Evolutionary conservation across 805 yeast genomes (phyloP), one percentile per base, ranked within the genome.

Genomic region (Maudiozyma turicensis): DNA sequence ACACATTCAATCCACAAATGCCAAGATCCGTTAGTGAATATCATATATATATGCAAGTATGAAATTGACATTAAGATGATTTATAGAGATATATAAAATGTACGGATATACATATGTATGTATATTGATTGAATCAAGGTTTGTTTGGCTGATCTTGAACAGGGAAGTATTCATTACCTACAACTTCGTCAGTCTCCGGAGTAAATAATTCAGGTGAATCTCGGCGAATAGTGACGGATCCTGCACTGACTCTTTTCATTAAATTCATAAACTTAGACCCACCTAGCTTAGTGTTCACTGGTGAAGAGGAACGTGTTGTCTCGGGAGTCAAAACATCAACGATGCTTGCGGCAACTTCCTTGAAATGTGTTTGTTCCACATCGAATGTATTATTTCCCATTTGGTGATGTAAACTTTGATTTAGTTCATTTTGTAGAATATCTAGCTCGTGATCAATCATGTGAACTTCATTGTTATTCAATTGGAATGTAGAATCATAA

Each of bases 211-310:
- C 64, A 14, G 52, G 47, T 8, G 50, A 48, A 6, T 50, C 32
- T 8, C 43, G 29, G 13, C 49, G 54, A 20, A 61, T 32, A 11
- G 66, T 60, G n/a, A 64, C 63, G 1, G 53, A 57, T 4, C 67
- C 69, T 15, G 58, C 65, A 37, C 65, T 59, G 7, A 65, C 54
- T 15, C 53, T 56, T 47, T 59, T 57, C 65, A 65, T 58, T 28
- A 65, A 48, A 1, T 57, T 56, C 50, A 64, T 52, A 38, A 64
- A 64, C 47, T 63, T 63, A 2, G 67, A 63, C 3, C 55, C 53
- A 9, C 56, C 50, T 2, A 64, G 52, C 44, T 63, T 60, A 6
- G 59, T 46, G 13, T 48, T 49, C 28, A 49, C 46, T 1, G 56
- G 51, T 2, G 55, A 38, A 2, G 58, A 44, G 4, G n/a, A 43